Conservation (phyloP, 345 rosid species). For the Tarenaya hassleriana region DNA sequence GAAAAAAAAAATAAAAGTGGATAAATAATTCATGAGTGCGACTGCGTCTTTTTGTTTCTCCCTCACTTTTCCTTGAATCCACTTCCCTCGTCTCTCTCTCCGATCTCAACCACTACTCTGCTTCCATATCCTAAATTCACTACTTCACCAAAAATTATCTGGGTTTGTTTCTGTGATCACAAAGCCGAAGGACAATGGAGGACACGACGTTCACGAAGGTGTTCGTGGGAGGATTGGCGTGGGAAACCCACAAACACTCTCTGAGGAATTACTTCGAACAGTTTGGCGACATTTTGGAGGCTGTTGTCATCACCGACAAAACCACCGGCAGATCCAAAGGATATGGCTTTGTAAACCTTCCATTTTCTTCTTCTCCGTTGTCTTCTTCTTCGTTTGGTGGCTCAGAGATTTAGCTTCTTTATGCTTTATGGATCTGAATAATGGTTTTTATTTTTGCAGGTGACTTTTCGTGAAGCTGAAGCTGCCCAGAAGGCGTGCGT, state of each 20-base stretch:
- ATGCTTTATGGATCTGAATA: slow-evolving; percentile 2
- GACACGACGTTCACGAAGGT: slow-evolving; percentile 94
- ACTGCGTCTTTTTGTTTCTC: slow-evolving; percentile 15
- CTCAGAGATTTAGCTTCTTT: not conserved
- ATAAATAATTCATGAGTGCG: slow-evolving; percentile 33
- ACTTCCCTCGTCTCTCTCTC: slow-evolving; percentile 36
- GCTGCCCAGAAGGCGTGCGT: slow-evolving; percentile 93
- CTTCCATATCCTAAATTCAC: slow-evolving; percentile 21
- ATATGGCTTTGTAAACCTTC: slow-evolving; percentile 82
- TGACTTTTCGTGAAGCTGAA: slow-evolving; percentile 87
- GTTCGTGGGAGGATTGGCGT: slow-evolving; percentile 95
- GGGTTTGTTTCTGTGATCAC: slow-evolving; percentile 7
- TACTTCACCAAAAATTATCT: slow-evolving; percentile 18
- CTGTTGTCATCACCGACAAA: slow-evolving; percentile 95
- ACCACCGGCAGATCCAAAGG: slow-evolving; percentile 99
- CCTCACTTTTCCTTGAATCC: slow-evolving; percentile 41
- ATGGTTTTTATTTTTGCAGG: slow-evolving; percentile 35
- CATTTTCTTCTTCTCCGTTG: not conserved
- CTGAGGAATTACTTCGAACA: slow-evolving; percentile 91
- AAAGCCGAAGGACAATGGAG: slow-evolving; percentile 8
- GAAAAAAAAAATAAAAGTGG: slow-evolving; percentile 7
- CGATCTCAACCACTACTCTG: slow-evolving; percentile 36
- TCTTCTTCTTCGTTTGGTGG: not conserved
- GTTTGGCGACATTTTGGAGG: slow-evolving; percentile 97
- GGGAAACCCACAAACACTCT: slow-evolving; percentile 96